Percentiles rank a stretch among this genome's conserved stretches.
phyloP scores from a whole-genome alignment of 352 stramenopile species.

The Vaucheria bursata region DNA sequence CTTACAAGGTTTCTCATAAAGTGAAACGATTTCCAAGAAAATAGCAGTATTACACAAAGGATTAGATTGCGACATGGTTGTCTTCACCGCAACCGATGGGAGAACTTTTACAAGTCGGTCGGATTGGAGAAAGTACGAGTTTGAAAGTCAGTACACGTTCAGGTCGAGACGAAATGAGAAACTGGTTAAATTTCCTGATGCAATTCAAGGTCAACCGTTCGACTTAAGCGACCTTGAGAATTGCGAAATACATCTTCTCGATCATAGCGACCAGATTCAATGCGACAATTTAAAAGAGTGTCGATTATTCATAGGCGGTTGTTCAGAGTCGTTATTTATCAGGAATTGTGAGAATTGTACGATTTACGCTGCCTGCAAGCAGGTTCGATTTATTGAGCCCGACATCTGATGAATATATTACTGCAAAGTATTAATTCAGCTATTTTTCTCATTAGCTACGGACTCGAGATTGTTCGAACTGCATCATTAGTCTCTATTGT shows the following conservation, averaged over 20 bases:
- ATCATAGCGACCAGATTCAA: constrained; percentile 73
- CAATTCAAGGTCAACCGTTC: constrained; percentile 72
- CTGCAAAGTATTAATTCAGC: not conserved
- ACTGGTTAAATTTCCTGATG: constrained; percentile 64
- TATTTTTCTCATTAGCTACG: constrained; percentile 51
- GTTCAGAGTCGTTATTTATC: constrained; percentile 71
- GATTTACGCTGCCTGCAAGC: constrained; percentile 76
- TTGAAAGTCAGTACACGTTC: constrained; percentile 78
- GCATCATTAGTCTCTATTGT: constrained; percentile 70
- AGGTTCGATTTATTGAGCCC: constrained; percentile 35
- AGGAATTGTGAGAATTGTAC: constrained; percentile 73
- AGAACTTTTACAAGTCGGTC: constrained; percentile 22
- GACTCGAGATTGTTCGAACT: constrained; percentile 67
- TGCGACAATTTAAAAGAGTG: constrained; percentile 59
- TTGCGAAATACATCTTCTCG: constrained; percentile 68
- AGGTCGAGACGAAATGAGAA: constrained; percentile 57
- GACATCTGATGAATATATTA: not conserved
- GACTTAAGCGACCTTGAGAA: constrained; percentile 65
- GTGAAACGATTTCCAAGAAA: too few relatives aligned
- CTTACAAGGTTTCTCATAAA: too few relatives aligned
- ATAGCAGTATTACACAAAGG: too few relatives aligned
- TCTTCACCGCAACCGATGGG: constrained; percentile 34
- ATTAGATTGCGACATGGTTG: too few relatives aligned
- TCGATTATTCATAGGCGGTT: constrained; percentile 62
- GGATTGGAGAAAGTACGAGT: constrained; percentile 64